Conservation (phyloP, 2,329 filamentous ascomycete genomes). For the Colletotrichum noveboracense region DNA sequence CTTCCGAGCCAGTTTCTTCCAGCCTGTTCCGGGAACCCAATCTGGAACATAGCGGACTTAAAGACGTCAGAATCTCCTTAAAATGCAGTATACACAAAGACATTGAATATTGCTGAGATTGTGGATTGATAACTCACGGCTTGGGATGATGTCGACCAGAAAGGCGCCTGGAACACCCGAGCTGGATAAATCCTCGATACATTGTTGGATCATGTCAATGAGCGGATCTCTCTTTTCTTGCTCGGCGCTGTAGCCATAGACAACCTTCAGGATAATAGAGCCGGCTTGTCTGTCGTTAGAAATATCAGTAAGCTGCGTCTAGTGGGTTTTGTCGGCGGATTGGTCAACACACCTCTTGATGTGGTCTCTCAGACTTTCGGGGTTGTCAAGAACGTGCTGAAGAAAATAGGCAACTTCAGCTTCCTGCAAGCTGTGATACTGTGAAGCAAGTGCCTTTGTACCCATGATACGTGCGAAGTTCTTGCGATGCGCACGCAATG, state of each 20-base stretch:
- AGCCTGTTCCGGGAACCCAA: conserved; percentile 21
- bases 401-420: conserved; percentile 36
- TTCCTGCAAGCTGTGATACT: conserved; percentile 45
- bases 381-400: background rate
- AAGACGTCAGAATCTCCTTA: background rate
- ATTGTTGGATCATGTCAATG: conserved; percentile 12
- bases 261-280: conserved; percentile 15
- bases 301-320: background rate
- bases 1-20: conserved; percentile 10
- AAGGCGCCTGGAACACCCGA: conserved; percentile 14
- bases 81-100: background rate
- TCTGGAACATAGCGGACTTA: conserved; percentile 28
- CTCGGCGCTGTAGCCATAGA: conserved; percentile 19
- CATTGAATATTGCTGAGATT: fast-evolving
- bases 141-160: conserved; percentile 19
- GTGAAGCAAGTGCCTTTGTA: conserved; percentile 38
- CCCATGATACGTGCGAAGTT: conserved; percentile 49
- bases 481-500: conserved; percentile 36
- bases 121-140: background rate
- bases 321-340: background rate
- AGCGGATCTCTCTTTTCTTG: conserved; percentile 8
- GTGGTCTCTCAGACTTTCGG: background rate
- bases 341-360: background rate
- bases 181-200: conserved; percentile 7
- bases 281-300: conserved; percentile 18